Base-by-base conservation (phyloP, 148 eudicot genomes). In the Fagopyrum esculentum region DNA sequence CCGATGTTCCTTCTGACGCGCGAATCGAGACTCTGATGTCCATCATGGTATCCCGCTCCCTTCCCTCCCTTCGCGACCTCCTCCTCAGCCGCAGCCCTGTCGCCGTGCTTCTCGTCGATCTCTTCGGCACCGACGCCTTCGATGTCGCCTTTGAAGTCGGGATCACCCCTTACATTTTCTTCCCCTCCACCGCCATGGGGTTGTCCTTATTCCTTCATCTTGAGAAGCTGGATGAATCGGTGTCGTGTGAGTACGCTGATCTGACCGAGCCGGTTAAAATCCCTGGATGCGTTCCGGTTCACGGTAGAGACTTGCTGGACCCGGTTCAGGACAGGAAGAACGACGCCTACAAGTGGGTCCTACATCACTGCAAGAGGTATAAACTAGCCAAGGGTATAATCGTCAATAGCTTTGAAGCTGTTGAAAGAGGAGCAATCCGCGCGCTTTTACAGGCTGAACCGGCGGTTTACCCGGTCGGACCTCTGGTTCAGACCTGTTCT, bases 111-210 rank as follows among this genome's bases (percentile, higher is more conserved):
- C 77, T 87, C 0, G 82, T 79, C 11, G 89, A 87, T 40, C 70
- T 87, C 13, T 84, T 87, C 48, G 89, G 87, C 29, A 75, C 84
- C 10, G 77, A 75, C 12, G 51, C 72, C 12, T 76, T 82, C 35
- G 84, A 77, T 10, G 26, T 86, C 0, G 85, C 87, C 4, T 17
- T 35, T 2, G 83, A 86, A 44, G 11, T 81, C 4, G 64, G 70
- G 6, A 30, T 82, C 29, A 47, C 43, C 0, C 87, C 81, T 0
- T 86, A 78, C 64, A 30, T 86, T 47, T 86, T 76, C 80, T 84
- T 75, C 77, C 83, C 87, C 0, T 44, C 84, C 4, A 84, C 81
- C 0, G 85, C 84, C 6, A 80, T 82, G 82, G 4, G 56, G 5
- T 69, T 86, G 66, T 71, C 79, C 0, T 4, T 82, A 5, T 6